These are phyloP conservation scores for Helminthosporium solani DNA, from an alignment of 2,329 filamentous ascomycete species.

Conservation along the genomic window DNA sequence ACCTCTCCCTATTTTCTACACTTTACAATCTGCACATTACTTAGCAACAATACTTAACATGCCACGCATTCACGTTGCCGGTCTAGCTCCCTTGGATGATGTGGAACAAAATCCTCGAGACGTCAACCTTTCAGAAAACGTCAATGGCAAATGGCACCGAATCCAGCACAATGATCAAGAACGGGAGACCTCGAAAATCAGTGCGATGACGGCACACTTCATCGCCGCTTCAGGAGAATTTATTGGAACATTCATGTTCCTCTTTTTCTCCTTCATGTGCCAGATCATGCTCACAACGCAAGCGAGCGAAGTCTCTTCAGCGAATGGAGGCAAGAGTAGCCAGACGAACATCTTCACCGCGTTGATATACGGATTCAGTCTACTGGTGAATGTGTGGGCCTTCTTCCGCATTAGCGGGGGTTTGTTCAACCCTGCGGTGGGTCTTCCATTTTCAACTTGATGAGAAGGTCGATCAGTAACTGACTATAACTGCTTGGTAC, in stretches of 20 bases:
- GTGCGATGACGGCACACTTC: constrained; percentile 12
- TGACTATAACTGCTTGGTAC: neutral
- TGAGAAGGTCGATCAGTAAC: constrained; percentile 16
- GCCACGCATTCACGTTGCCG: no score
- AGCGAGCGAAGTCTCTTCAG: constrained; percentile 13
- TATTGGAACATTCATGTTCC: constrained; percentile 35
- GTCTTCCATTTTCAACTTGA: constrained; percentile 13
- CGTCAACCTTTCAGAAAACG: neutral
- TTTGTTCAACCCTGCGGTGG: constrained; percentile 33
- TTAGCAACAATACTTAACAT: no score
- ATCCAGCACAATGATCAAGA: neutral
- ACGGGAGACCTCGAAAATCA: neutral
- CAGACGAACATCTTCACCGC: constrained; percentile 29
- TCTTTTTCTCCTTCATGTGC: constrained; percentile 33
- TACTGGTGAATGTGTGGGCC: constrained; percentile 35
- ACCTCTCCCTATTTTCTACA: no score
- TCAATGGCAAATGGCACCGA: neutral
- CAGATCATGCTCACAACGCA: constrained; percentile 27
- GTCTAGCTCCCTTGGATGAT: no score
- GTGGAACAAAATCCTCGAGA: neutral
- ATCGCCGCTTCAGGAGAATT: constrained; percentile 33
- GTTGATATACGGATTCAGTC: constrained; percentile 31
- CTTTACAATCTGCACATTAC: no score
- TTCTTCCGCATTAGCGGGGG: constrained; percentile 39
- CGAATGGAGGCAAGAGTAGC: constrained; percentile 19